Percentiles rank a stretch among this genome's conserved stretches.
phyloP scores from a whole-genome alignment of 1,139 yeast genomes.

The Candida anutae region DNA sequence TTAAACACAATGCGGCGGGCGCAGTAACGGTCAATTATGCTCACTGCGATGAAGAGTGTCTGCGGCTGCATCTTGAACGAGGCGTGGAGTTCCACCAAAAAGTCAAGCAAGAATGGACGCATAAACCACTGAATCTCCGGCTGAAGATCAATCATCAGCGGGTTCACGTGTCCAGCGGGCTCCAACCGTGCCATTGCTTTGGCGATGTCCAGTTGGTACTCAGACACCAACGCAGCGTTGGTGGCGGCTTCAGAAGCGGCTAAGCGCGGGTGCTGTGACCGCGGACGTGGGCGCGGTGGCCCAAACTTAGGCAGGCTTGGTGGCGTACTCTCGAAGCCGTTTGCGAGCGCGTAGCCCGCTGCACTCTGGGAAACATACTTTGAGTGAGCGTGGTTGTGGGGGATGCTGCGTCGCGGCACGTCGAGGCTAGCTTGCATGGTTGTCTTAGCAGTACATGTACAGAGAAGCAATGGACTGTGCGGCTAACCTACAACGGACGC shows the following conservation, averaged over 20 bases:
- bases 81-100: conserved; percentile 72
- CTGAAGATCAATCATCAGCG: conserved; percentile 77
- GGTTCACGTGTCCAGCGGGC: conserved; percentile 33
- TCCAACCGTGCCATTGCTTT: conserved; percentile 25
- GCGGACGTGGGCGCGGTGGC: conserved; percentile 37
- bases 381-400: too few relatives aligned
- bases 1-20: conserved; percentile 87
- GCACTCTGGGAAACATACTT: too few relatives aligned
- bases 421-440: too few relatives aligned
- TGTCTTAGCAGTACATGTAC: too few relatives aligned
- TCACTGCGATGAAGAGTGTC: conserved; percentile 72
- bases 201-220: conserved; percentile 30
- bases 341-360: too few relatives aligned
- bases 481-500: too few relatives aligned
- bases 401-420: too few relatives aligned
- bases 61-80: conserved; percentile 70
- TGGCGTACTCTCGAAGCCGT: too few relatives aligned
- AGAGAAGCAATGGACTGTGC: too few relatives aligned
- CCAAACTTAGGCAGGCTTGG: too few relatives aligned
- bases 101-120: conserved; percentile 85
- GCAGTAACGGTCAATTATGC: conserved; percentile 84
- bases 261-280: conserved; percentile 33
- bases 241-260: conserved; percentile 42
- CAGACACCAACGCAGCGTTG: conserved; percentile 33
- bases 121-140: conserved; percentile 91